phyloP scores from a whole-genome alignment of 371 early-diverging fungal genomes.

The Mucor mucedo region DNA sequence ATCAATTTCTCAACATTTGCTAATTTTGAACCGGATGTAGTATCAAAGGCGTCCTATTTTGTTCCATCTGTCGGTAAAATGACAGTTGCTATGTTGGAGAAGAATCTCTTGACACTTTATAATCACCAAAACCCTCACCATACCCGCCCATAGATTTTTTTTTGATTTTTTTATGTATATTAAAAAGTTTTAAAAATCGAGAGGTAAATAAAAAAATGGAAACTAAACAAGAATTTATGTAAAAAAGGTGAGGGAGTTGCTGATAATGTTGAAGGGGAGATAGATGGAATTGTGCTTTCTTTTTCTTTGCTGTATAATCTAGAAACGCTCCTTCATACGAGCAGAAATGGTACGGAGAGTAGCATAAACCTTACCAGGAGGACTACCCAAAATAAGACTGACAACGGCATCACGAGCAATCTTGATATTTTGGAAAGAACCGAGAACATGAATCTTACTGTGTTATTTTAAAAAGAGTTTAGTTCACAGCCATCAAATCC shows the following conservation, averaged over 20 bases:
- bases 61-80: constrained; percentile 96
- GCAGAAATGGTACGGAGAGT: constrained; percentile 87
- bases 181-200: constrained; percentile 3
- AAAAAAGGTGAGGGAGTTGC: background rate
- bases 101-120: constrained; percentile 86
- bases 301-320: constrained; percentile 21
- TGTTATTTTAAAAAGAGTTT: no score
- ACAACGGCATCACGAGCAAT: constrained; percentile 97
- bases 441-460: constrained; percentile 95
- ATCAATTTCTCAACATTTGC: constrained; percentile 92
- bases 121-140: constrained; percentile 61
- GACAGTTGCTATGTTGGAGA: constrained; percentile 94
- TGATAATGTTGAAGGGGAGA: background rate
- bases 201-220: constrained; percentile 9
- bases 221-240: constrained; percentile 1
- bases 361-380: constrained; percentile 98
- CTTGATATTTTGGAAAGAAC: constrained; percentile 96
- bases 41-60: constrained; percentile 85
- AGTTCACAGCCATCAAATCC: no score
- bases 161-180: constrained; percentile 1
- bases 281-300: background rate
- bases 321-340: constrained; percentile 94
- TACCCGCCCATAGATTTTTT: background rate
- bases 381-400: constrained; percentile 94
- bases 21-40: constrained; percentile 89